Evolutionary conservation across 495 filamentous ascomycete species (phyloP), one percentile per base, ranked within the genome.

Genomic region (Aspergillus carlsbadensis): DNA sequence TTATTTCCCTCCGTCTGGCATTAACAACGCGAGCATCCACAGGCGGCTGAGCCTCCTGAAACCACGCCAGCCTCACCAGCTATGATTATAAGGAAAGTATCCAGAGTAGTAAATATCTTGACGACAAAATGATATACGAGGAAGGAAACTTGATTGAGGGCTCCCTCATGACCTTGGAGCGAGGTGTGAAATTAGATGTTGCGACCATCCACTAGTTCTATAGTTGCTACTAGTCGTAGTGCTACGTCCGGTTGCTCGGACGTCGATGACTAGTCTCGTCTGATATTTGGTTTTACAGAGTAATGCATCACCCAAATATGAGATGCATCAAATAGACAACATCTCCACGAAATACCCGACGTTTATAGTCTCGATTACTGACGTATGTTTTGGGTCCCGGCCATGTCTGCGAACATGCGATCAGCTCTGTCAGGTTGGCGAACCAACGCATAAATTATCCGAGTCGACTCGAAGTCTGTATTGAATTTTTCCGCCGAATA

Each of bases 1-100:
- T 64, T 63, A 52, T 64, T 63, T 65, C 52, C 53, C 24, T 49
- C 59, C 54, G 54, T 40, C 53, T 34, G 29, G n/a, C 13, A 40
- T 33, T 51, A 40, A 35, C 54, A 43, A 57, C 24, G 26, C 54
- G 6, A 22, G 24, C 45, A 50, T 36, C 45, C 44, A 36, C 45
- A 42, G 36, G 15, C 8, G 26, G 8, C 26, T 29, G 26, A 40
- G 34, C 20, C 13, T 10, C 26, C 15, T 31, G 33, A 45, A 45
- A 40, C 37, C 46, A 33, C 50, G 26, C 35, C 41, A 33, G 10
- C 31, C 18, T 14, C 13, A 20, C 31, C 11, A n/a, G 24, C 31
- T 29, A 14, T 49, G 31, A 20, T 22, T 31, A 7, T 34, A 13
- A 35, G 21, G 11, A n/a, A 5, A 22, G 14, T 31, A 29, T 14